Percentiles rank a stretch among this genome's conserved stretches.
Evolutionary conservation across 2,329 filamentous ascomycete species (phyloP).

Genomic region (Aspergillus transmontanensis): DNA sequence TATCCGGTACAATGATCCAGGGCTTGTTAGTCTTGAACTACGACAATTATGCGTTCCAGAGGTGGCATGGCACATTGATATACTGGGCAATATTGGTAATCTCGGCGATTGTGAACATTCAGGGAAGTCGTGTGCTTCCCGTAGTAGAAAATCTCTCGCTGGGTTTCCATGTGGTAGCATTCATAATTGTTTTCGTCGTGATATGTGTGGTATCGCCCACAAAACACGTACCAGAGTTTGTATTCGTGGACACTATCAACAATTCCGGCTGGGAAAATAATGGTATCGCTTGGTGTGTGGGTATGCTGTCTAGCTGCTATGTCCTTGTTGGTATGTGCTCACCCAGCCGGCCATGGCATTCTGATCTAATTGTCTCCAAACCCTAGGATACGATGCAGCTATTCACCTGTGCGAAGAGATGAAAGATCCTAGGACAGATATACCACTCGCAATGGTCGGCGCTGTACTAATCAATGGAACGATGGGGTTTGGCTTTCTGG

Average conservation of each 20-base stretch:
- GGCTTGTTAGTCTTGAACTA: slow-evolving; percentile 47
- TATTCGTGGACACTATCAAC: slow-evolving; percentile 12
- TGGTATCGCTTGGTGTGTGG: slow-evolving; percentile 17
- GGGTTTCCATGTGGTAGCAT: slow-evolving; percentile 7
- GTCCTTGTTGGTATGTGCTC: slow-evolving; percentile 6
- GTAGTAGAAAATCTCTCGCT: not conserved
- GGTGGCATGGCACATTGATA: slow-evolving; percentile 43
- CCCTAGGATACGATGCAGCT: slow-evolving; percentile 18
- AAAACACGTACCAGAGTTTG: slow-evolving; percentile 5
- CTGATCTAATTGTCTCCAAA: too few relatives aligned
- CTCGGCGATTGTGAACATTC: slow-evolving; percentile 6
- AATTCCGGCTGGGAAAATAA: slow-evolving; percentile 14
- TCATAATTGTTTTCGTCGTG: not conserved
- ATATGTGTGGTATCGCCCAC: slow-evolving; percentile 5
- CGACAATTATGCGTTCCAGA: slow-evolving; percentile 40
- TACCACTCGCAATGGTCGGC: slow-evolving; percentile 3
- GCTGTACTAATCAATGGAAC: slow-evolving; percentile 37
- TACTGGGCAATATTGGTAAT: slow-evolving; percentile 12
- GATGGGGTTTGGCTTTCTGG: slow-evolving; percentile 20
- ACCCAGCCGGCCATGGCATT: too few relatives aligned
- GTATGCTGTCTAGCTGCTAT: slow-evolving; percentile 14
- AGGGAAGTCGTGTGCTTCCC: slow-evolving; percentile 5
- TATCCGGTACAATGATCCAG: slow-evolving; percentile 50
- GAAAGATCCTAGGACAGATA: not conserved
- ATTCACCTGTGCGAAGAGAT: slow-evolving; percentile 15